Evolutionary conservation across 192 early-diverging fungal species (phyloP).

Genomic region (Coemansia sp.): DNA sequence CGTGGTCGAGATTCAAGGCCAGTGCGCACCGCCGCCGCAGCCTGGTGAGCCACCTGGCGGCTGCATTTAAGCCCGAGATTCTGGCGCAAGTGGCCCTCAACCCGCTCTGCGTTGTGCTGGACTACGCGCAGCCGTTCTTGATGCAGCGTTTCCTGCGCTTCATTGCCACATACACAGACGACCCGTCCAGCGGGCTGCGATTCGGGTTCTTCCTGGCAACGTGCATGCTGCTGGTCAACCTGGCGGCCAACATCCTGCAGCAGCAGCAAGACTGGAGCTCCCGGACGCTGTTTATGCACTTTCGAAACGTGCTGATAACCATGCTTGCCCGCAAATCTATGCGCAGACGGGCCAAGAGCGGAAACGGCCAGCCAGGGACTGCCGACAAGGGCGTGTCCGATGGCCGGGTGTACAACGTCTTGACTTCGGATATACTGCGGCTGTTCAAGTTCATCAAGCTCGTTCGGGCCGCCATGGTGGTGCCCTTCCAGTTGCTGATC

Average conservation of each 20-base stretch:
- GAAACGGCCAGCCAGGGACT: not conserved
- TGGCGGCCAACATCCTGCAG: slow-evolving; percentile 36
- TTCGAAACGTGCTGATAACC: slow-evolving; percentile 55
- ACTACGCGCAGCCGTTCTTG: slow-evolving; percentile 54
- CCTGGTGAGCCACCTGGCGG: slow-evolving; percentile 20
- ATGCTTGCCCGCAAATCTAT: slow-evolving; percentile 63
- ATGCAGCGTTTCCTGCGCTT: slow-evolving; percentile 55
- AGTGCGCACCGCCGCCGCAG: not conserved
- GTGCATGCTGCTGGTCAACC: slow-evolving; percentile 54
- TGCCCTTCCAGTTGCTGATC: slow-evolving; percentile 62
- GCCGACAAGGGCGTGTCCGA: slow-evolving; percentile 7
- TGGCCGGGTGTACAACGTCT: slow-evolving; percentile 63
- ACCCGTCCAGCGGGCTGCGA: slow-evolving; percentile 27
- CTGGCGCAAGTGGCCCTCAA: slow-evolving; percentile 33
- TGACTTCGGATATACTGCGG: slow-evolving; percentile 62
- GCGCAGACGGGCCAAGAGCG: slow-evolving; percentile 17
- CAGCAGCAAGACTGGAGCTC: slow-evolving; percentile 63
- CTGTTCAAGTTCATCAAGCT: slow-evolving; percentile 51
- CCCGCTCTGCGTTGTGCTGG: slow-evolving; percentile 22
- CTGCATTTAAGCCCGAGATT: slow-evolving; percentile 39
- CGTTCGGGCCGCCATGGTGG: slow-evolving; percentile 52
- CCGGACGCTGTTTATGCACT: slow-evolving; percentile 56
- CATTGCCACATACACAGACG: slow-evolving; percentile 26
- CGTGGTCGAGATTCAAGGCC: slow-evolving; percentile 16
- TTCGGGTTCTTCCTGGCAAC: slow-evolving; percentile 55